Evolutionary conservation across 2,329 filamentous ascomycete genomes (phyloP).

Genomic region (Ascosphaera aggregata): DNA sequence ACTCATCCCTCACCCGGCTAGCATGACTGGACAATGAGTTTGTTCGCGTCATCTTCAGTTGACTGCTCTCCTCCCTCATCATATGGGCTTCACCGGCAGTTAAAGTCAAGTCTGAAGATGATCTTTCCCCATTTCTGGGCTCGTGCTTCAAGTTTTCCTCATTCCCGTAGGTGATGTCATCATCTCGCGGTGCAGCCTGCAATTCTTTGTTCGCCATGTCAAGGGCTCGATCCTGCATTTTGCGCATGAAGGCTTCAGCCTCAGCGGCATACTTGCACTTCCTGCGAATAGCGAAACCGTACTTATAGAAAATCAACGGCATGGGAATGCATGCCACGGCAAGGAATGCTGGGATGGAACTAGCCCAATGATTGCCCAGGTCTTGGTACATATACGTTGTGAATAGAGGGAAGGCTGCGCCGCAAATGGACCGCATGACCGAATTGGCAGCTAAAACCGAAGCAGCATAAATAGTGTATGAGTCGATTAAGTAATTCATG

Average conservation of each 20-base stretch:
- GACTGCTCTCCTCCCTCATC: not conserved
- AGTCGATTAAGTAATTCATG: slow-evolving; percentile 45
- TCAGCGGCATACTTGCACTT: slow-evolving; percentile 48
- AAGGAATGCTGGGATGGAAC: slow-evolving; percentile 49
- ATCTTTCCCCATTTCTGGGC: not conserved
- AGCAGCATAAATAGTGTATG: slow-evolving; percentile 52
- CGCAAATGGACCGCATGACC: slow-evolving; percentile 54
- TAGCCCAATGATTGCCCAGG: slow-evolving; percentile 55
- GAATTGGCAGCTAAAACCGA: slow-evolving; percentile 56
- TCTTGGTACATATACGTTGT: slow-evolving; percentile 25
- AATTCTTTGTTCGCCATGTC: not conserved
- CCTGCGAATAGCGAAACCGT: slow-evolving; percentile 38
- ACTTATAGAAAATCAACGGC: slow-evolving; percentile 54
- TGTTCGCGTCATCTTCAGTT: not conserved
- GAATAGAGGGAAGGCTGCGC: slow-evolving; percentile 61
- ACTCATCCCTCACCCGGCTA: slow-evolving; percentile 6
- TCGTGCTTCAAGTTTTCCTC: not conserved
- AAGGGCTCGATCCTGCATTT: slow-evolving; percentile 11
- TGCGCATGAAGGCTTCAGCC: slow-evolving; percentile 35
- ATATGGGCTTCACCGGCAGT: not conserved
- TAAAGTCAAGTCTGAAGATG: not conserved
- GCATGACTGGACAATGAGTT: not conserved
- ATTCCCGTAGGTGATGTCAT: not conserved
- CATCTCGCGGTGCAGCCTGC: not conserved
- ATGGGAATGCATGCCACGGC: slow-evolving; percentile 48